phyloP scores from a whole-genome alignment of 257 asterid genomes.

The Parsonsia alboflavescens region DNA sequence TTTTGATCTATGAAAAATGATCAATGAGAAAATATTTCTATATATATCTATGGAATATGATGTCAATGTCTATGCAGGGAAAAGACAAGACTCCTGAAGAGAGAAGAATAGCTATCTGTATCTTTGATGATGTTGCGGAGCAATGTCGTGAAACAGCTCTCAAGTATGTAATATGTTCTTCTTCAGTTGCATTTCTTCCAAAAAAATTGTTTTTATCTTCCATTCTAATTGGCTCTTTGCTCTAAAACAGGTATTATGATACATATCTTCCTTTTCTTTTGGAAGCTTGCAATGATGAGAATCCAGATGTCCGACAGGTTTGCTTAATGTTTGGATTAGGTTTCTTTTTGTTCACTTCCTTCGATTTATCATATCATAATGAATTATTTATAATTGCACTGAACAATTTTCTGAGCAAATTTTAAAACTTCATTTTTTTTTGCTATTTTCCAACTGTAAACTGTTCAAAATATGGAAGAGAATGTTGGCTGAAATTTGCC shows the following conservation, averaged over 20 bases:
- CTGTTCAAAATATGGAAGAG: background rate
- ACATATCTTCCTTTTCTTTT: slow-evolving; percentile 88
- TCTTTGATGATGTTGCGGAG: slow-evolving; percentile 98
- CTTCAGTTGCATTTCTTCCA: slow-evolving; percentile 12
- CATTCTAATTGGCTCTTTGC: slow-evolving; percentile 9
- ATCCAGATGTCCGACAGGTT: slow-evolving; percentile 94
- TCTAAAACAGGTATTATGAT: slow-evolving; percentile 68
- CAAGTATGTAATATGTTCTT: slow-evolving; percentile 40
- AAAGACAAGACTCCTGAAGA: slow-evolving; percentile 95
- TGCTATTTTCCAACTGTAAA: background rate
- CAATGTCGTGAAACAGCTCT: slow-evolving; percentile 88
- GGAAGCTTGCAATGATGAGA: slow-evolving; percentile 96
- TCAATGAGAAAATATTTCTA: too few species aligned
- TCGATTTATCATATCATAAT: background rate
- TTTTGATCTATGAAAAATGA: background rate
- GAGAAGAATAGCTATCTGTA: slow-evolving; percentile 96
- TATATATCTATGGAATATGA: background rate
- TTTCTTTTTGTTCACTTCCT: background rate
- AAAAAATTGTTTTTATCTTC: slow-evolving; percentile 2
- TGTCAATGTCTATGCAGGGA: slow-evolving; percentile 47
- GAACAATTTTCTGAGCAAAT: background rate
- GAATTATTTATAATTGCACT: background rate
- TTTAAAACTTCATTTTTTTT: too few species aligned
- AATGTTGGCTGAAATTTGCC: background rate
- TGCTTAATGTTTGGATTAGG: background rate